Evolutionary conservation across 1,284 basidiomycete species (phyloP).

Genomic region (Lignosus rhinocerotis): DNA sequence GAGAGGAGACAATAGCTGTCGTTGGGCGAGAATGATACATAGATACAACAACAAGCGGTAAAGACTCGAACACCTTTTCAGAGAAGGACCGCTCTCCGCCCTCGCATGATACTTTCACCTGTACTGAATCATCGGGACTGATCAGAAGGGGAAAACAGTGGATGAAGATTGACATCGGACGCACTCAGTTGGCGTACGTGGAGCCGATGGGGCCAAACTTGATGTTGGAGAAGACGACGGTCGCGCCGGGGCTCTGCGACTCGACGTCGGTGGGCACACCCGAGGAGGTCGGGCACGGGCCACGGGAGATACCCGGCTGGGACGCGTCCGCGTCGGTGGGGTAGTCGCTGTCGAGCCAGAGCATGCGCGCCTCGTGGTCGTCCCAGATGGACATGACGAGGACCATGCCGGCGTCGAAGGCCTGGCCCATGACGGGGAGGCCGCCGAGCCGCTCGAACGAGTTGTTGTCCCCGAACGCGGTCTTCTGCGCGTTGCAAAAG

Average conservation of each 20-base stretch:
- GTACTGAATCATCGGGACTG: not conserved
- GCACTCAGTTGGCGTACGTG: conserved; percentile 36
- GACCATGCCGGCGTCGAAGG: conserved; percentile 51
- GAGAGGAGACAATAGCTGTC: not conserved
- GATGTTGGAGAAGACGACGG: conserved; percentile 59
- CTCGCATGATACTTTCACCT: not conserved
- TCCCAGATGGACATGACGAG: conserved; percentile 58
- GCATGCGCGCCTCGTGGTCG: conserved; percentile 56
- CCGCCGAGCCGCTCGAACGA: conserved; percentile 37
- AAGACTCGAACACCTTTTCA: not conserved
- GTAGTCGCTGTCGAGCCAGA: conserved; percentile 62
- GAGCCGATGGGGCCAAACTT: conserved; percentile 54
- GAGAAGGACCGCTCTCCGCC: not conserved
- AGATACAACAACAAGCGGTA: not conserved
- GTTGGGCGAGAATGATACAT: not conserved
- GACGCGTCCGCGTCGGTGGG: conserved; percentile 43
- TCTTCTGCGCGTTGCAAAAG: conserved; percentile 42
- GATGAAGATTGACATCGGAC: not conserved
- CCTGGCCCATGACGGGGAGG: conserved; percentile 43
- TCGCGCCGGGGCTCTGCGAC: conserved; percentile 38
- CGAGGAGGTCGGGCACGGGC: conserved; percentile 50
- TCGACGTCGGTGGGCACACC: conserved; percentile 51
- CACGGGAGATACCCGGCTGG: conserved; percentile 51
- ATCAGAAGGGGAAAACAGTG: not conserved
- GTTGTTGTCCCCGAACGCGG: conserved; percentile 39